Percentiles rank a stretch among this genome's conserved stretches.
These are phyloP conservation scores for Rhododendron williamsianum DNA, from an alignment of 148 eudicot species.

Conservation along the genomic window DNA sequence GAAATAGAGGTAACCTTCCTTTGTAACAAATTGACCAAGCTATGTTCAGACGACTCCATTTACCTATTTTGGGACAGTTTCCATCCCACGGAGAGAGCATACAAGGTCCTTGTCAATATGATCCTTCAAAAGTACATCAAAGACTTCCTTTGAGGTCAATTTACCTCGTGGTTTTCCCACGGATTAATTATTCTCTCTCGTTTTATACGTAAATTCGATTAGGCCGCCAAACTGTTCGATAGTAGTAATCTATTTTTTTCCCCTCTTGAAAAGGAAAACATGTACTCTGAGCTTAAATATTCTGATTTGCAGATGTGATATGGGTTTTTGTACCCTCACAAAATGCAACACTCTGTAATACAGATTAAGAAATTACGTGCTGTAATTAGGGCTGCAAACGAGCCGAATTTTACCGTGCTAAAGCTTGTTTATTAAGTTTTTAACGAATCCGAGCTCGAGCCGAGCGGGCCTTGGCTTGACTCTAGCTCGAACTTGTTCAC, in stretches of 20 bases:
- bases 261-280: not conserved
- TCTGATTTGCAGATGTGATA: not conserved
- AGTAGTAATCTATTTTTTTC: not conserved
- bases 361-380: not conserved
- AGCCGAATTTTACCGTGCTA: too few species aligned
- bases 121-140: slow-evolving; percentile 15
- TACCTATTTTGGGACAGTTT: slow-evolving; percentile 54
- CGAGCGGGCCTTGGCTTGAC: too few species aligned
- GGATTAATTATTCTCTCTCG: not conserved
- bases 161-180: too few species aligned
- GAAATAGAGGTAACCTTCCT: not conserved
- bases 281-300: not conserved
- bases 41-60: slow-evolving; percentile 28
- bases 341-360: not conserved
- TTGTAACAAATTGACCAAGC: not conserved
- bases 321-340: not conserved
- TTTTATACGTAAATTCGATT: not conserved
- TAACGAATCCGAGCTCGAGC: too few species aligned
- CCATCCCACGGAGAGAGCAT: slow-evolving; percentile 47
- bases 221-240: not conserved
- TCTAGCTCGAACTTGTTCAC: too few species aligned
- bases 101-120: slow-evolving; percentile 10
- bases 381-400: not conserved
- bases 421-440: too few species aligned
- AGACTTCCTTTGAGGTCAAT: not conserved